Evolutionary conservation across 2,329 filamentous ascomycete species (phyloP).

Genomic region (Raffaelea ambrosiae): DNA sequence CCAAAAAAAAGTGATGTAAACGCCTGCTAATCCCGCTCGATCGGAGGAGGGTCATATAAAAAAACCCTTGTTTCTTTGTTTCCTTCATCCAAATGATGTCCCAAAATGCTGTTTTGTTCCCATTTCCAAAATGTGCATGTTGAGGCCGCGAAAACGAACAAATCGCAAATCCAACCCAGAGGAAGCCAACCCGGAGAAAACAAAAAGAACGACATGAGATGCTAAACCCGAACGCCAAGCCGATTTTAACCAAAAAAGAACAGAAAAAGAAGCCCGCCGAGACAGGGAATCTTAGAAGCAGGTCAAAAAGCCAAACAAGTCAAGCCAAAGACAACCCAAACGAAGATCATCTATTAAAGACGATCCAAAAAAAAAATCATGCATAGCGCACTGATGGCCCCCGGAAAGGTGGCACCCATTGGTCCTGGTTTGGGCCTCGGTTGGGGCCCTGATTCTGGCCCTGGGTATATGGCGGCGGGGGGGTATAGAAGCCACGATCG

Average conservation of each 20-base stretch:
- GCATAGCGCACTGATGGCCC: not conserved
- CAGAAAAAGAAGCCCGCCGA: not conserved
- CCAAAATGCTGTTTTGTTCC: too few relatives aligned
- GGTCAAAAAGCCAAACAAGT: not conserved
- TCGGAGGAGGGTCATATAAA: too few relatives aligned
- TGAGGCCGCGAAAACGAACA: too few relatives aligned
- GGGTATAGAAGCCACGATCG: not conserved
- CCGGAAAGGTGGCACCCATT: constrained; percentile 1
- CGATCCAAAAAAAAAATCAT: not conserved
- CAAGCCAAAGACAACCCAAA: not conserved
- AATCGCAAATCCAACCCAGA: not conserved
- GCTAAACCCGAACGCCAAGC: not conserved
- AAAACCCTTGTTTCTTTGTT: too few relatives aligned
- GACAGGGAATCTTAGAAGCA: not conserved
- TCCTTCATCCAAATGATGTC: too few relatives aligned
- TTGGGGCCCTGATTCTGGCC: not conserved
- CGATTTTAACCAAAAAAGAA: not conserved
- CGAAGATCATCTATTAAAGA: not conserved
- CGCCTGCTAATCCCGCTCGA: too few relatives aligned
- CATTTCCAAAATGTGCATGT: too few relatives aligned
- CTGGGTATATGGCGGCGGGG: constrained; percentile 1
- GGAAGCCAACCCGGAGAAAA: too few relatives aligned
- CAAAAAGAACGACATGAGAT: not conserved
- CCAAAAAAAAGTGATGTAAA: too few relatives aligned
- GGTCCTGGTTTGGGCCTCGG: constrained; percentile 1